These are phyloP conservation scores for Penicillium fuscoglaucum DNA, from an alignment of 2,329 filamentous ascomycete genomes.

Conservation along the genomic window DNA sequence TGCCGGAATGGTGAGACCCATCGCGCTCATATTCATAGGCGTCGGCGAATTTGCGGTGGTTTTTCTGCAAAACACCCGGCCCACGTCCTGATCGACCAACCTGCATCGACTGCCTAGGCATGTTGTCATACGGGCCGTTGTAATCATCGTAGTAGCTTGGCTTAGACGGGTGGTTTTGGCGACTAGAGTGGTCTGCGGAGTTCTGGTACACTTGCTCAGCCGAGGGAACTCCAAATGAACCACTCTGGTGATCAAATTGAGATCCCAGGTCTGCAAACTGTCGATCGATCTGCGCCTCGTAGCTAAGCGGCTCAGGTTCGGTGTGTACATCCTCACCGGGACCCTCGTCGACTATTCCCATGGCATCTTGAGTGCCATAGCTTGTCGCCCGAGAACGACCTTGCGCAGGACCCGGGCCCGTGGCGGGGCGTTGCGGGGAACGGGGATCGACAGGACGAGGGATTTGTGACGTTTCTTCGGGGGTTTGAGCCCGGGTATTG, in stretches of 20 bases:
- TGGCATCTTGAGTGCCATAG: conserved; percentile 36
- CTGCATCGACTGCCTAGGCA: conserved; percentile 46
- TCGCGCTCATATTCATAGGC: conserved; percentile 73
- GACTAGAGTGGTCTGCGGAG: conserved; percentile 32
- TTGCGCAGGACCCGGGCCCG: conserved; percentile 29
- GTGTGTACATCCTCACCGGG: conserved; percentile 30
- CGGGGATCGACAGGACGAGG: conserved; percentile 39
- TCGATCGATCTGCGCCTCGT: conserved; percentile 44
- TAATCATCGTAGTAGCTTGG: conserved; percentile 52
- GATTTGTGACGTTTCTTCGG: conserved; percentile 41
- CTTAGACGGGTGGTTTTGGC: conserved; percentile 36
- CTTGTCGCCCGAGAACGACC: conserved; percentile 33
- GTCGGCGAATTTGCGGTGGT: conserved; percentile 81
- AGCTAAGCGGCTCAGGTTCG: conserved; percentile 35
- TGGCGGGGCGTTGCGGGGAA: conserved; percentile 37
- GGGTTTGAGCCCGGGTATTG: conserved; percentile 54
- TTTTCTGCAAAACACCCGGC: conserved; percentile 72
- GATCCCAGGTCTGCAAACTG: conserved; percentile 45
- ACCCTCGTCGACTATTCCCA: conserved; percentile 31
- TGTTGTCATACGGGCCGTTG: conserved; percentile 42
- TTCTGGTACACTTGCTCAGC: conserved; percentile 36
- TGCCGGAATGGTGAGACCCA: conserved; percentile 69
- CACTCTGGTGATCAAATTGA: conserved; percentile 33
- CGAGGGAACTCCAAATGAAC: conserved; percentile 31
- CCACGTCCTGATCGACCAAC: conserved; percentile 41